Evolutionary conservation across 2,329 filamentous ascomycete species (phyloP).

Genomic region (Trichophyton schoenleinii): DNA sequence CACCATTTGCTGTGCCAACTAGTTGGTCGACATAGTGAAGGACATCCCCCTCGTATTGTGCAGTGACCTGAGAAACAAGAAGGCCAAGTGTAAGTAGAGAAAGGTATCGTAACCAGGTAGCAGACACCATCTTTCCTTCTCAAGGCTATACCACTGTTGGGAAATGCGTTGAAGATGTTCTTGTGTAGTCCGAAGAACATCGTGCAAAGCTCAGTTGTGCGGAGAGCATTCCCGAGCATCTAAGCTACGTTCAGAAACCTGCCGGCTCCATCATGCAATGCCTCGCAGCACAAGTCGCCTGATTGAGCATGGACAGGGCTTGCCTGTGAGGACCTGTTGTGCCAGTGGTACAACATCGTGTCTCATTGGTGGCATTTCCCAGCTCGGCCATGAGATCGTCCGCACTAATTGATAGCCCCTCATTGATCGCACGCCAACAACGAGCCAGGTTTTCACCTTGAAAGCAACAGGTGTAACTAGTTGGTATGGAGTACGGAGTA

Average conservation of each 20-base stretch:
- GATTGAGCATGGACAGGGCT: background rate
- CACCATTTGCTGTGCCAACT: slow-evolving; percentile 42
- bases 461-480: background rate
- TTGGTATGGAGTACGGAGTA: too few species aligned
- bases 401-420: background rate
- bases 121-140: background rate
- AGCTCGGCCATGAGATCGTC: background rate
- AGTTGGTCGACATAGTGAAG: slow-evolving; percentile 39
- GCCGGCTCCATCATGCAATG: too few species aligned
- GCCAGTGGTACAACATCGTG: background rate
- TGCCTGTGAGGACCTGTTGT: background rate
- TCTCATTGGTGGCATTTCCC: background rate
- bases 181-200: background rate
- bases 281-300: background rate
- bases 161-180: background rate
- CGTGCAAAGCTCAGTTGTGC: background rate
- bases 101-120: background rate
- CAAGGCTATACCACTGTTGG: background rate
- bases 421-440: background rate
- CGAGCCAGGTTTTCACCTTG: background rate
- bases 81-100: background rate
- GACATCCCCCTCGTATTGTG: background rate
- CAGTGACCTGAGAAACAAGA: background rate
- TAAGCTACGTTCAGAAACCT: background rate
- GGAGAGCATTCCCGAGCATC: background rate